Evolutionary conservation across 164 flowering plant species (phyloP), one percentile per base, ranked within the genome.

Genomic region (Warburgia ugandensis): DNA sequence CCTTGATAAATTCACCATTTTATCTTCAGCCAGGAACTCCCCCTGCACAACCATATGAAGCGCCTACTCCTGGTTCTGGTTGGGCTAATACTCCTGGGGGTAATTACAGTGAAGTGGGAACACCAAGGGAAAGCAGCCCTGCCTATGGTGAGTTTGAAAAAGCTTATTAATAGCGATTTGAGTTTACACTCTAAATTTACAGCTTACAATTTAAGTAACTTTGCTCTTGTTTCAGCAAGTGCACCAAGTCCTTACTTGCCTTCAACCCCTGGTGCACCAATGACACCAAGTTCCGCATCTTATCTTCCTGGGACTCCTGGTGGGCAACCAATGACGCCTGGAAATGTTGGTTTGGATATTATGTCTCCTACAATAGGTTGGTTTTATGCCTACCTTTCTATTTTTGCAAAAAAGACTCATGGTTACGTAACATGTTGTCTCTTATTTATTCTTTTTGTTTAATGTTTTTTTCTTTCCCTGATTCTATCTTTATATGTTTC

Each of bases 301-400:
- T 94, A 84, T 56, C 70, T 89, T 41, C 99, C 99, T 58, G 96
- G 96, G 23, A 94, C 99, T 32, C 99, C 99, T 64, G 99, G 96
- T 19, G 98, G 96, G 45, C 99, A 94, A 67, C 99, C 96, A 27
- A 94, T 94, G 99, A 94, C 99, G 13, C 99, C 99, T 48, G 99
- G 97, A 48, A 74, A 83, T 52, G 92, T 84, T 65, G 99, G 94
- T 46, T 71, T 86, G 45, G 99, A 94, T 77, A 56, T 73, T 41
- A 94, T 94, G 99, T 89, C 99, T 41, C 99, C 99, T 52, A 69
- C 69, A 41, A 75, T 79, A 67, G 97, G 99, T 92, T 3, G 23
- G 60, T n/a, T 31, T 33, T 5, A 37, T 41, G 12, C 23, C 44
- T 23, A 17, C 25, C 8, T 2, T 16, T 52, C 26, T 17, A 16